phyloP scores from a whole-genome alignment of 345 rosid genomes.

The Hibiscus tridactylites region DNA sequence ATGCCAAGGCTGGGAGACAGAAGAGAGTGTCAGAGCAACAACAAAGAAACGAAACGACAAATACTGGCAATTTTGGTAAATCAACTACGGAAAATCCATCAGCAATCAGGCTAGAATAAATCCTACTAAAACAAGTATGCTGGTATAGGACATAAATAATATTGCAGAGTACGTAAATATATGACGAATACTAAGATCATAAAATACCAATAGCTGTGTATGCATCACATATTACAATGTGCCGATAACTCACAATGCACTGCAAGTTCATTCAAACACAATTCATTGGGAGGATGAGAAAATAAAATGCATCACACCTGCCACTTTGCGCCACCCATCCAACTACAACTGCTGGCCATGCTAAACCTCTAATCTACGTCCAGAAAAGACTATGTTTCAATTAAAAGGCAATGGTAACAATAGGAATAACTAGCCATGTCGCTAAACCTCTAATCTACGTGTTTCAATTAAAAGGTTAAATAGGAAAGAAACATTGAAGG shows the following conservation, averaged over 20 bases:
- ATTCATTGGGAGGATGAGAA: background rate
- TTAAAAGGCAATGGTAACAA: background rate
- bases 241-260: background rate
- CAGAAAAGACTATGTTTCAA: constrained; percentile 15
- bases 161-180: background rate
- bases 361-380: constrained; percentile 75
- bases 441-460: constrained; percentile 65
- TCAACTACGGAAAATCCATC: background rate
- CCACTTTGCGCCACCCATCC: constrained; percentile 99
- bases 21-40: background rate
- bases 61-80: background rate
- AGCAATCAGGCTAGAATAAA: background rate
- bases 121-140: background rate
- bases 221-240: background rate
- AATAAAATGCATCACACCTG: constrained; percentile 37
- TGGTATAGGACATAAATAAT: background rate
- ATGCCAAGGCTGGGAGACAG: constrained; percentile 70
- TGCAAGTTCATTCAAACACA: background rate
- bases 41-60: constrained; percentile 1
- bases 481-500: constrained; percentile 8
- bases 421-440: constrained; percentile 56
- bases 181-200: background rate
- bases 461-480: constrained; percentile 7
- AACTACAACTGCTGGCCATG: constrained; percentile 88
- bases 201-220: background rate